These are phyloP conservation scores for Penicillium paneum DNA, from an alignment of 2,329 filamentous ascomycete genomes.

Conservation along the genomic window DNA sequence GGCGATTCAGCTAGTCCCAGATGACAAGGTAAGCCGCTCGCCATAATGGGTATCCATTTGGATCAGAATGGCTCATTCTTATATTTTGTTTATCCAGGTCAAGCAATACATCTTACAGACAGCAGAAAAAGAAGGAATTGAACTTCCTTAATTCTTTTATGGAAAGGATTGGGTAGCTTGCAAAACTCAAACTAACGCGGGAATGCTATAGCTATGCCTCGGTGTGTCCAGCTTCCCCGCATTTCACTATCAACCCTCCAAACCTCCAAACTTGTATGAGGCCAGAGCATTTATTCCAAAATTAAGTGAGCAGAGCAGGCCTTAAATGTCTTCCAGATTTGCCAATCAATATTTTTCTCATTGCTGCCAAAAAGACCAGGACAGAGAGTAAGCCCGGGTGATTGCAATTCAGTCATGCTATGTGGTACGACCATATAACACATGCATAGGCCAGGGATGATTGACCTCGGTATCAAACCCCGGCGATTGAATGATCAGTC, in stretches of 20 bases:
- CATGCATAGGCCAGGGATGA: neutral
- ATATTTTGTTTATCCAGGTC: constrained; percentile 50
- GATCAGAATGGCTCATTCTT: constrained; percentile 2
- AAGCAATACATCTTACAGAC: constrained; percentile 71
- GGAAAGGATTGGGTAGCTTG: constrained; percentile 1
- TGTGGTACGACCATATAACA: neutral
- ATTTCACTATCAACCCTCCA: neutral
- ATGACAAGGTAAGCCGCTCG: constrained; percentile 64
- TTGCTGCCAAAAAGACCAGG: neutral
- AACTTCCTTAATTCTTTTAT: constrained; percentile 40
- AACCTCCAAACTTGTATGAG: neutral
- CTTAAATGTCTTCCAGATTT: neutral
- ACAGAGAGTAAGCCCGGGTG: no score
- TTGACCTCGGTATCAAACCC: constrained; percentile 5
- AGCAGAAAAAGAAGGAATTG: constrained; percentile 82
- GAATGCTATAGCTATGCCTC: neutral
- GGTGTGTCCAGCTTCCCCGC: constrained; percentile 13
- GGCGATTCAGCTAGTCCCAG: constrained; percentile 79
- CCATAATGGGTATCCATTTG: neutral
- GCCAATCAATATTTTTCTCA: no score
- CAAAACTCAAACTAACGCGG: neutral
- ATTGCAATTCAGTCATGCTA: neutral
- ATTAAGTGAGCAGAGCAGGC: neutral
- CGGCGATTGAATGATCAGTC: neutral
- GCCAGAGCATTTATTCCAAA: neutral